Percentiles rank a stretch among this genome's conserved stretches.
Evolutionary conservation across 2,329 filamentous ascomycete species (phyloP).

Genomic region (Ilyonectria sp.): DNA sequence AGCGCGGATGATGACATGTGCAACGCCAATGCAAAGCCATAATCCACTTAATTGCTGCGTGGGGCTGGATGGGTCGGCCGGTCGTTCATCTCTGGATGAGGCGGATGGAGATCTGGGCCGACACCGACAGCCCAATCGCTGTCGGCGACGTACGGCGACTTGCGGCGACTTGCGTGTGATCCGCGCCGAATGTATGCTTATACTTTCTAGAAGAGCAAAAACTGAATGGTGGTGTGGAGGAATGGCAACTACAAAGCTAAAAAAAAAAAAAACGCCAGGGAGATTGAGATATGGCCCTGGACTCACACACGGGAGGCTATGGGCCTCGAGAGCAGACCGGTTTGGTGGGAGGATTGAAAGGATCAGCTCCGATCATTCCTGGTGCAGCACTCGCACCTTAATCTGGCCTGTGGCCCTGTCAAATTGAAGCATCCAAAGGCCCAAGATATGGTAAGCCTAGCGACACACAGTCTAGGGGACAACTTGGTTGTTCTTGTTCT

Average conservation of each 20-base stretch:
- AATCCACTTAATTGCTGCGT: constrained; percentile 12
- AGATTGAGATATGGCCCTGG: background rate
- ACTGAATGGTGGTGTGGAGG: background rate
- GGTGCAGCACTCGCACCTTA: constrained; percentile 8
- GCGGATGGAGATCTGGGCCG: constrained; percentile 26
- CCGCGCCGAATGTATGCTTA: constrained; percentile 3
- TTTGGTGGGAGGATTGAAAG: constrained; percentile 18
- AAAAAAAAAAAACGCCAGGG: background rate
- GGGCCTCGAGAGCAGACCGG: background rate
- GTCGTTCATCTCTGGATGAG: constrained; percentile 16
- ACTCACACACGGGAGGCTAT: constrained; percentile 1
- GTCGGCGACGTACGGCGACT: background rate
- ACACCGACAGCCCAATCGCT: constrained; percentile 3
- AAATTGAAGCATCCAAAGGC: constrained; percentile 13
- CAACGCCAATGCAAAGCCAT: background rate
- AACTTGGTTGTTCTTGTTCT: constrained; percentile 25
- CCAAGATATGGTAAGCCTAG: constrained; percentile 1
- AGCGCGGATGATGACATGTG: constrained; percentile 4
- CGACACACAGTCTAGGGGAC: constrained; percentile 2
- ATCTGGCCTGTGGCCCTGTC: constrained; percentile 17
- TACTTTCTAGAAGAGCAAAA: background rate
- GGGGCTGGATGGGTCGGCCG: constrained; percentile 11
- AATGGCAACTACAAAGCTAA: background rate
- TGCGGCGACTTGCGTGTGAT: background rate
- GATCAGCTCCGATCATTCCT: constrained; percentile 28